Conservation (phyloP, 1,139 yeast species). For the Nematodospora anomalae region DNA sequence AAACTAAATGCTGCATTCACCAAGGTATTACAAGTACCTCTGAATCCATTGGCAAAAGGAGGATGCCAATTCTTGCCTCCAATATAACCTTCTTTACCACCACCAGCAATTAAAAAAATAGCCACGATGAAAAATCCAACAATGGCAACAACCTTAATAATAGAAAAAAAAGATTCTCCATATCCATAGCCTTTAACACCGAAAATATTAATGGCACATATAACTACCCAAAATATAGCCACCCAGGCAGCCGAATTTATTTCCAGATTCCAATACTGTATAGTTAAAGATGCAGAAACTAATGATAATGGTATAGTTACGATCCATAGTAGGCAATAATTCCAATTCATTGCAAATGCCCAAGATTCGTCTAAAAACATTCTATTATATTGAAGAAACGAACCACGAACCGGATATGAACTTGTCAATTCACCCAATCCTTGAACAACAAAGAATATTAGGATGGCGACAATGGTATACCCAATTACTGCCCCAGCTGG, state of each 20-base stretch:
- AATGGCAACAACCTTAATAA: conserved; percentile 41
- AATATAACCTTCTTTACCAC: conserved; percentile 38
- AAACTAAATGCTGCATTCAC: conserved; percentile 45
- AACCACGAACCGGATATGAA: conserved; percentile 44
- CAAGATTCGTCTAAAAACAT: conserved; percentile 43
- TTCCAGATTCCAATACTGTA: conserved; percentile 39
- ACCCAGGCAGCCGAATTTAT: conserved; percentile 44
- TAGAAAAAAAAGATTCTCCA: conserved; percentile 41
- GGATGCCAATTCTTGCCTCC: conserved; percentile 42
- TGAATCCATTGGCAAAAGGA: conserved; percentile 46
- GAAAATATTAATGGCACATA: conserved; percentile 37
- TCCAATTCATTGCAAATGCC: conserved; percentile 48
- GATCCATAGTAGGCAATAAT: conserved; percentile 42
- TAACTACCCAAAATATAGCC: conserved; percentile 35
- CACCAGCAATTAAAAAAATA: conserved; percentile 42
- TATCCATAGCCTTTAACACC: conserved; percentile 49
- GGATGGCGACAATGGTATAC: conserved; percentile 31
- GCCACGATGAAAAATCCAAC: conserved; percentile 42
- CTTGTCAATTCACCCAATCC: conserved; percentile 43
- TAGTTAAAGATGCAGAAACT: conserved; percentile 42
- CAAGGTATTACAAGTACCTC: conserved; percentile 42
- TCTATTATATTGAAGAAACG: conserved; percentile 40
- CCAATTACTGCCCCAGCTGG: conserved; percentile 67
- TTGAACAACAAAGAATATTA: conserved; percentile 36
- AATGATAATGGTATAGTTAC: conserved; percentile 35